phyloP scores from a whole-genome alignment of 495 filamentous ascomycete species.

The Thermothielavioides terrestris region DNA sequence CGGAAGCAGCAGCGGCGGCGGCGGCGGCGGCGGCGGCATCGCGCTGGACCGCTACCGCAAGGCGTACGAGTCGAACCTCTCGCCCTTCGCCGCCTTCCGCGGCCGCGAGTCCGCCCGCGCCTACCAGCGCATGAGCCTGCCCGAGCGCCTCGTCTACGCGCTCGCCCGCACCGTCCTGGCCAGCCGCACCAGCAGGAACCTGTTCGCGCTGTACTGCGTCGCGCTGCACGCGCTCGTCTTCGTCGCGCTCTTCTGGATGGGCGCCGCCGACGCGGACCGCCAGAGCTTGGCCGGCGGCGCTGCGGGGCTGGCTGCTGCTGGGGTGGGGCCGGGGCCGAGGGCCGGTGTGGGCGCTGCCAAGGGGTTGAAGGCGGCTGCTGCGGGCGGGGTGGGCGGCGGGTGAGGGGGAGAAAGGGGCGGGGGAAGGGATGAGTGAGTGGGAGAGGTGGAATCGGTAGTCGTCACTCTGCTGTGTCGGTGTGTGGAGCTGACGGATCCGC shows the following conservation, averaged over 20 bases:
- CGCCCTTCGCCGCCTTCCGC: constrained; percentile 89
- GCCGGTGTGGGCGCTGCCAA: constrained; percentile 2
- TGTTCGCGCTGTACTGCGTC: constrained; percentile 93
- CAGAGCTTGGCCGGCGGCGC: constrained; percentile 19
- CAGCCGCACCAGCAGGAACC: constrained; percentile 78
- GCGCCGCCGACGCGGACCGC: constrained; percentile 40
- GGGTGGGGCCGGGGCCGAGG: constrained; percentile 1
- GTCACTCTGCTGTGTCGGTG: too few species aligned
- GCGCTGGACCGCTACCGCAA: constrained; percentile 81
- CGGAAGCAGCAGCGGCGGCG: constrained; percentile 29
- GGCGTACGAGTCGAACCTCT: constrained; percentile 90
- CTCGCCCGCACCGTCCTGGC: constrained; percentile 86
- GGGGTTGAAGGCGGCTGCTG: constrained; percentile 9
- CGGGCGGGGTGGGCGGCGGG: constrained; percentile 33
- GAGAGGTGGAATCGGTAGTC: too few species aligned
- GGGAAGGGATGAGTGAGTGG: too few species aligned
- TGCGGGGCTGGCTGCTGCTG: constrained; percentile 17
- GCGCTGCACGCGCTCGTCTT: constrained; percentile 83
- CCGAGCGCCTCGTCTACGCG: constrained; percentile 83
- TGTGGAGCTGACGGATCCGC: too few species aligned
- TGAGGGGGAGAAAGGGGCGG: too few species aligned
- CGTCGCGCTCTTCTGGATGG: constrained; percentile 75
- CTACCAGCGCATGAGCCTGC: constrained; percentile 89
- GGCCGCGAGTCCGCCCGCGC: constrained; percentile 85
- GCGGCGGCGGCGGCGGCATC: constrained; percentile 44